phyloP scores from a whole-genome alignment of 495 filamentous ascomycete species.

The Podospora anserina region DNA sequence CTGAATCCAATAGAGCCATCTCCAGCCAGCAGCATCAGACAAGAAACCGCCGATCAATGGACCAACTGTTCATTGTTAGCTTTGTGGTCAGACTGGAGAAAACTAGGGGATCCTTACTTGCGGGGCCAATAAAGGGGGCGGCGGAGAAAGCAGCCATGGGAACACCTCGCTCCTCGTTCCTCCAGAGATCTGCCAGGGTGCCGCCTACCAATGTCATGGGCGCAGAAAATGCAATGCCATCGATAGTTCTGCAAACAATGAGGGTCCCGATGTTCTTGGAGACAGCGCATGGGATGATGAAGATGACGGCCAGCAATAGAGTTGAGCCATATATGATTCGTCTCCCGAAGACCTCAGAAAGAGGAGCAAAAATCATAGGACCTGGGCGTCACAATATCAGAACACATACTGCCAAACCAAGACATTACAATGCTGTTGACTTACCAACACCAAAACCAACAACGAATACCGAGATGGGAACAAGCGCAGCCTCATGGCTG shows the following conservation, averaged over 20 bases:
- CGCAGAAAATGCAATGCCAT: constrained; percentile 77
- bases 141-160: constrained; percentile 85
- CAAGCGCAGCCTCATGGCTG: constrained; percentile 61
- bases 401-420: not conserved
- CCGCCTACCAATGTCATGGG: constrained; percentile 83
- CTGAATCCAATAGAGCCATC: constrained; percentile 85
- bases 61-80: constrained; percentile 40
- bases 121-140: constrained; percentile 74
- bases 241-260: constrained; percentile 67
- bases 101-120: constrained; percentile 40
- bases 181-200: constrained; percentile 77
- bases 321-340: constrained; percentile 63
- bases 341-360: constrained; percentile 69
- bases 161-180: constrained; percentile 74
- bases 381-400: constrained; percentile 16
- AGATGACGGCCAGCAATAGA: constrained; percentile 64
- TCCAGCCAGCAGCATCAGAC: constrained; percentile 65
- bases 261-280: constrained; percentile 71
- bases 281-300: constrained; percentile 74
- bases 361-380: constrained; percentile 78
- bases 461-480: constrained; percentile 71
- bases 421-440: constrained; percentile 2
- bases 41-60: constrained; percentile 76
- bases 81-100: too few relatives aligned
- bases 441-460: constrained; percentile 71